Base-by-base conservation (phyloP, 2,329 filamentous ascomycete genomes). In the Akanthomyces lecanii region DNA sequence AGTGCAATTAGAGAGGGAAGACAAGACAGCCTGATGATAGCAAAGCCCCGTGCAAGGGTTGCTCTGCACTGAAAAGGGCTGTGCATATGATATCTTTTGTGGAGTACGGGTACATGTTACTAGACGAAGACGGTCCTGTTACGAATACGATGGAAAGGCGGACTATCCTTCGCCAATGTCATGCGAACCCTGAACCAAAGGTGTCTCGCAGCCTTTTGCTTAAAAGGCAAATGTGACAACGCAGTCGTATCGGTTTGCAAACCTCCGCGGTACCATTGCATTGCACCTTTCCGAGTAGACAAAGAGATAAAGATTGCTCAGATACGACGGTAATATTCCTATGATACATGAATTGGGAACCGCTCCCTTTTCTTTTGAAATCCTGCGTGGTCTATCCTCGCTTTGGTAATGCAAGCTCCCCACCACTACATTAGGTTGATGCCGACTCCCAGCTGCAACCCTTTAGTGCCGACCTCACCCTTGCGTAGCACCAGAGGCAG, bases 391-490 rank as follows among this genome's bases (percentile, higher is more conserved):
- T 33, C 47, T 44, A 42, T 30, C 50, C 42, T 10, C 21, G 14
- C n/a, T 38, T 14, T 28, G 10, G 11, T 21, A 30, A 36, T 36
- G 18, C 7, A 16, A 54, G n/a, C 16, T 5, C 21, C 51, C 23
- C 16, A 6, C 21, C 51, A 23, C 66, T 89, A 98, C 82, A 98
- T 78, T 74, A 99, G 97, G 78, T 91, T 96, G 72, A 99, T 92
- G 56, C 95, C 95, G 47, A 99, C 91, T n/a, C 95, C 95, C 70
- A 99, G 88, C 74, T 95, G 92, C 66, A 99, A 73, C 1, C 95
- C 95, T 78, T 99, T 99, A 62, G 94, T 86, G 18, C 87, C 89
- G 69, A 95, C 89, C 77, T 99, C 95, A 42, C 92, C 92, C 66
- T 84, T 88, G 64, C 95, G 84, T 71, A 92, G 75, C 21, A 94